A percentile compares a stretch with the other conserved stretches of the same genome.
Conservation (phyloP, 805 yeast species). For the Metschnikowia lochheadii region DNA sequence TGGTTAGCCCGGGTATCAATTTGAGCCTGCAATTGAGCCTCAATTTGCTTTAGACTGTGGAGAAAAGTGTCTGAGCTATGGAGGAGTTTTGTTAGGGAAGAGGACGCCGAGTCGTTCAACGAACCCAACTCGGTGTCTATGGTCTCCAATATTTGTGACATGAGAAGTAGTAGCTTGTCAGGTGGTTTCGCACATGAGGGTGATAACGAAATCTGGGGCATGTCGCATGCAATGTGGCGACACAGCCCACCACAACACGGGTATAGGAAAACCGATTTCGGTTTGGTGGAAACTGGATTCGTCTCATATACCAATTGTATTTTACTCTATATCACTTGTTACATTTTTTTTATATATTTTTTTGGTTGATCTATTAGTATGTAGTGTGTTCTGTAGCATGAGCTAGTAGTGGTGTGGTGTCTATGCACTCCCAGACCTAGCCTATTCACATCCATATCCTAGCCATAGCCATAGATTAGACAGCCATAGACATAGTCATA, state of each 20-base stretch:
- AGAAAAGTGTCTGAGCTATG: slow-evolving; percentile 23
- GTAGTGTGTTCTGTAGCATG: not conserved
- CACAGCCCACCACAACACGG: not conserved
- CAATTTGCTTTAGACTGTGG: slow-evolving; percentile 22
- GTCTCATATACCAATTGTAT: not conserved
- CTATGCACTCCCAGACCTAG: not conserved
- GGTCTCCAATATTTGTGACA: slow-evolving; percentile 23
- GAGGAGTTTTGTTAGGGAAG: slow-evolving; percentile 18
- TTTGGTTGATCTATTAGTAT: not conserved
- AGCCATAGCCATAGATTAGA: too few relatives aligned
- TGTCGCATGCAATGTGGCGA: slow-evolving; percentile 4
- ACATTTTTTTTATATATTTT: too few relatives aligned
- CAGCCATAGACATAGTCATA: too few relatives aligned
- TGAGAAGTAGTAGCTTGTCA: not conserved
- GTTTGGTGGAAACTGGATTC: not conserved
- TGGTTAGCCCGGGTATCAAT: slow-evolving; percentile 3
- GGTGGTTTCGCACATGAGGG: not conserved
- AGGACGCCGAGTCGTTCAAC: slow-evolving; percentile 23
- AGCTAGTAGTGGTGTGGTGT: not conserved
- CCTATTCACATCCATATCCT: too few relatives aligned
- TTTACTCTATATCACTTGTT: not conserved
- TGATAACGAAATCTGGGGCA: slow-evolving; percentile 8
- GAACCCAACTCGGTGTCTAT: slow-evolving; percentile 26
- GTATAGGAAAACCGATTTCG: too few relatives aligned
- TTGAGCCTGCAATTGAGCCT: slow-evolving; percentile 20